phyloP scores from a whole-genome alignment of 2,329 filamentous ascomycete species.

The Chlorencoelia australis region DNA sequence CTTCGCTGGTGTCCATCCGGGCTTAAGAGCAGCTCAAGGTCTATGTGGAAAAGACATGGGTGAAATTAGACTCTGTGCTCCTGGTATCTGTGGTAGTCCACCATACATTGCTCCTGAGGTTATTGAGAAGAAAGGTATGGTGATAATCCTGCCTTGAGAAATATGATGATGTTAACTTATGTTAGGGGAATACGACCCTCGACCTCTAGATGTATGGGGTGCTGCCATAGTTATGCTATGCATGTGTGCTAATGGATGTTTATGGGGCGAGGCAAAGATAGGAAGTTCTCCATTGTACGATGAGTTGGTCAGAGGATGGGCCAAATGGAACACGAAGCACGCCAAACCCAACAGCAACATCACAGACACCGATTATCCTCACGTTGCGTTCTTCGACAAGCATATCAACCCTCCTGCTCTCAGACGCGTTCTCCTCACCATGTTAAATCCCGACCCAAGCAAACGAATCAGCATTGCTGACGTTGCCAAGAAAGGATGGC shows the following conservation, averaged over 20 bases:
- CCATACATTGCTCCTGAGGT: conserved; percentile 87
- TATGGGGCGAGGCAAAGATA: conserved; percentile 61
- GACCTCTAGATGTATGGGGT: conserved; percentile 77
- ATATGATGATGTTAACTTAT: conserved; percentile 4
- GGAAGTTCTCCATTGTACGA: conserved; percentile 45
- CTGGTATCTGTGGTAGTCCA: conserved; percentile 74
- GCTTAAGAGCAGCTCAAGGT: conserved; percentile 60
- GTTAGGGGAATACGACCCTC: conserved; percentile 55
- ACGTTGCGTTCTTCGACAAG: conserved; percentile 53
- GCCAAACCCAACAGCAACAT: conserved; percentile 32
- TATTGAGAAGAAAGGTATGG: conserved; percentile 49
- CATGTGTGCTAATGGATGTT: conserved; percentile 59
- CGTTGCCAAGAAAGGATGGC: conserved; percentile 59
- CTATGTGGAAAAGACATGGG: conserved; percentile 66
- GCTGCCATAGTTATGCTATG: conserved; percentile 75
- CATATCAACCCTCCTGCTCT: conserved; percentile 56
- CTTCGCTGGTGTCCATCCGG: conserved; percentile 73
- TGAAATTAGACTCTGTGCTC: conserved; percentile 59
- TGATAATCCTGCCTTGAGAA: not conserved
- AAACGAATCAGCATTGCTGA: conserved; percentile 61
- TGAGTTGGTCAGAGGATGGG: conserved; percentile 56
- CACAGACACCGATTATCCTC: conserved; percentile 54
- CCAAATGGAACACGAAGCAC: conserved; percentile 52
- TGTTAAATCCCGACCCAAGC: conserved; percentile 70
- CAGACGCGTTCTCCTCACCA: conserved; percentile 62